phyloP scores from a whole-genome alignment of 1,284 basidiomycete species.

The Meira nashicola region DNA sequence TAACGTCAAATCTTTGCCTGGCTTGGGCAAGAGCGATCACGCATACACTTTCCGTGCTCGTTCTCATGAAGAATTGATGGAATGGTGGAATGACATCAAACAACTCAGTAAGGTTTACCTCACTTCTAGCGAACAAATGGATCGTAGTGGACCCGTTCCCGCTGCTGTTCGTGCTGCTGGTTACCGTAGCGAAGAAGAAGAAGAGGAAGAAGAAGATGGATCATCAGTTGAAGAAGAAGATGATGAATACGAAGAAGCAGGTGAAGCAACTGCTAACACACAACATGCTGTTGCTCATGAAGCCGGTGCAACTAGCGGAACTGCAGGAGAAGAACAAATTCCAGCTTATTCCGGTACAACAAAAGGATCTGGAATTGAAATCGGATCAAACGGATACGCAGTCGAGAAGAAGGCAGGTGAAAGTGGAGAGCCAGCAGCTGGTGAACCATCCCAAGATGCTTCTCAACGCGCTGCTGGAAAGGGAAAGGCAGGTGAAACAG shows the following conservation, averaged over 20 bases:
- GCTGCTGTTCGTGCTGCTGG: slow-evolving; percentile 85
- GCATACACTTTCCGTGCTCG: slow-evolving; percentile 89
- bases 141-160: slow-evolving; percentile 84
- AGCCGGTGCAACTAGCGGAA: slow-evolving; percentile 42
- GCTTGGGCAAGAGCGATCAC: slow-evolving; percentile 58
- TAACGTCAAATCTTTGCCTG: slow-evolving; percentile 62
- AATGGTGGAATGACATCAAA: slow-evolving; percentile 98
- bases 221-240: slow-evolving; percentile 72
- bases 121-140: slow-evolving; percentile 88
- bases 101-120: slow-evolving; percentile 95
- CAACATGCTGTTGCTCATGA: slow-evolving; percentile 18
- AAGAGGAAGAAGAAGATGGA: slow-evolving; percentile 66
- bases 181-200: slow-evolving; percentile 61
- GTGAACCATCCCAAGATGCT: slow-evolving; percentile 39
- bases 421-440: slow-evolving; percentile 22
- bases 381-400: slow-evolving; percentile 60
- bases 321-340: slow-evolving; percentile 34
- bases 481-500: slow-evolving; percentile 6
- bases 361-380: slow-evolving; percentile 56
- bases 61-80: slow-evolving; percentile 95
- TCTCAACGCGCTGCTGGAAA: slow-evolving; percentile 11
- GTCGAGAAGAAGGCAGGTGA: slow-evolving; percentile 54
- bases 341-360: slow-evolving; percentile 53
- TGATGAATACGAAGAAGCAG: slow-evolving; percentile 58
- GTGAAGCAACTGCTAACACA: slow-evolving; percentile 14